Conservation (phyloP, 164 flowering plant genomes). For the Cinnamomum chago region DNA sequence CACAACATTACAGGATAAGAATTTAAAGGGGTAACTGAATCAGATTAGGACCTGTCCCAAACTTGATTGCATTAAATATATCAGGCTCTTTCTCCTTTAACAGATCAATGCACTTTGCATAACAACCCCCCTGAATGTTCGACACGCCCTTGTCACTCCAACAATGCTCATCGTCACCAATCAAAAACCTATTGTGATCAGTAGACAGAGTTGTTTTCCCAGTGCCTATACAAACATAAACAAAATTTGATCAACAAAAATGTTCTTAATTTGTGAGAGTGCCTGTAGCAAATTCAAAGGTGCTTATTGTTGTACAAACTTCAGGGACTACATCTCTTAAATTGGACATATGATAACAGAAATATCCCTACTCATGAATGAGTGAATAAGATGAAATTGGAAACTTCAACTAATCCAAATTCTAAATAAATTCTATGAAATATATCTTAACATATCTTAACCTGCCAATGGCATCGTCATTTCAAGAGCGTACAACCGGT, state of each 20-base stretch:
- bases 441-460: too few species aligned
- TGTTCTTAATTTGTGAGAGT: background rate
- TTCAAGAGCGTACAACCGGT: too few species aligned
- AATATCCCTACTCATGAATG: too few species aligned
- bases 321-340: too few species aligned
- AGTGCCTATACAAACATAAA: conserved; percentile 50
- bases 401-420: too few species aligned
- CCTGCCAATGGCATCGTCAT: too few species aligned
- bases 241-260: conserved; percentile 2
- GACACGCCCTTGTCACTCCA: conserved; percentile 97
- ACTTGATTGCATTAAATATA: conserved; percentile 95
- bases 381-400: too few species aligned
- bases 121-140: conserved; percentile 97
- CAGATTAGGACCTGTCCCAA: conserved; percentile 70
- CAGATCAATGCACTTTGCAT: conserved; percentile 93
- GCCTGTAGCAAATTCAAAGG: background rate
- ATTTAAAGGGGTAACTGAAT: background rate
- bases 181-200: conserved; percentile 78
- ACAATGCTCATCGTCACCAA: conserved; percentile 98
- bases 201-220: conserved; percentile 98
- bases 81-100: conserved; percentile 92
- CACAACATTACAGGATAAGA: background rate
- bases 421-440: too few species aligned
- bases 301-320: too few species aligned
- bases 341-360: too few species aligned